Evolutionary conservation across 2,329 filamentous ascomycete genomes (phyloP), one percentile per base, ranked within the genome.

Genomic region (Scedosporium dehoogii): DNA sequence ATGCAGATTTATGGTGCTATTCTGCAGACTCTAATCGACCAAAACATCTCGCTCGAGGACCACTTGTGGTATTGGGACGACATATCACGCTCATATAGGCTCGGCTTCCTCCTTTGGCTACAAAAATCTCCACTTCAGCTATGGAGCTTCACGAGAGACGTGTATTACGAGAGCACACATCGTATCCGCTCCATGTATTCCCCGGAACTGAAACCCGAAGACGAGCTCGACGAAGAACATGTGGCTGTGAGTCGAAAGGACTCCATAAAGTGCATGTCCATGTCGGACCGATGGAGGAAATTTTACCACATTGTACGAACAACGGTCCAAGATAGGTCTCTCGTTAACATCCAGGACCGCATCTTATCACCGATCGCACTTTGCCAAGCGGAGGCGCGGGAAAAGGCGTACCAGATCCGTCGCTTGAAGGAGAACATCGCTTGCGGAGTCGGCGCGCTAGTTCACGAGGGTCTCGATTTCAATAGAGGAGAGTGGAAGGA

Each of bases 1-100:
- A 85, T 92, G n/a, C 93, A 97, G 70, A 87, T 89, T 1, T 96
- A 96, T 70, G 93, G 93, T 3, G 77, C 90, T 58, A 82, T 96
- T 48, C 78, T 97, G 67, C 86, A 87, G 67, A 86, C 84, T 0
- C 81, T 97, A 3, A 76, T 97, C 10, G 88, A 93, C 62, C 89
- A 94, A 68, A 96, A 92, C 10, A 86, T 93, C 10, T 88, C 88
- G 0, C 75, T 99, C 18, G 90, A 86, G 68, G 87, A 96, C 66
- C 92, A 96, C 68, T 87, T 96, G 25, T 92, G 89, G 85, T 97
- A 97, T 73, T 99, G 94, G 94, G 91, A 96, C 70, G 89, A 94
- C 67, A 83, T 97, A 1, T 76, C 96, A 33, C 84, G 85, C 9
- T 96, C 91, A 0, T 88, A 91, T 67, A 81, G 85, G 58, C 90